Base-by-base conservation (phyloP, 1,139 yeast genomes). In the Nakaseomyces bracarensis region DNA sequence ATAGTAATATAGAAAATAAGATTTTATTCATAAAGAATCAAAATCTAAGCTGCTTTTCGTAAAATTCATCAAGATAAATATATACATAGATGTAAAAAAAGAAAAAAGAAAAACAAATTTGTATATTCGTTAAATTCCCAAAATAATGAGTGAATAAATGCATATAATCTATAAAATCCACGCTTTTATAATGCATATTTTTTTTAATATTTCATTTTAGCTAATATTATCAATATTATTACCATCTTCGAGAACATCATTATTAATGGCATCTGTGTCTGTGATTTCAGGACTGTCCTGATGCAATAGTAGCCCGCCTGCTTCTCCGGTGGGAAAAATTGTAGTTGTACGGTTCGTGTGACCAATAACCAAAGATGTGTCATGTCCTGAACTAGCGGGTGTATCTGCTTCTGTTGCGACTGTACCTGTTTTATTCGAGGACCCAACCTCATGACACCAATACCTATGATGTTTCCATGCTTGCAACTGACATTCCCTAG, bases 391-490 rank as follows among this genome's bases (percentile, higher is more conserved):
- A 7, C 26, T 15, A 6, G 26, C 36, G 21, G 36, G 42, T 2
- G 48, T 43, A 36, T 37, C 45, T 11, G 47, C 23, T 13, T 43
- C 43, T 15, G 46, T 41, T 4, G 38, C 38, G 8, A 39, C 29
- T 7, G 39, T 29, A 6, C 44, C 40, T 3, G 45, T 15, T 33
- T 35, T 35, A 25, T 39, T 20, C 11, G 25, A 25, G 9, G 52
- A 46, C 4, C 50, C 47, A 9, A 53, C 60, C 46, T 58, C 63
- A 36, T 57, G 60, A 62, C 98, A 91, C 98, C 98, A 91, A 60
- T 86, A 85, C 49, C 94, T 75, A 65, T 91, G 98, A 58, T 82
- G 83, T 18, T 75, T 75, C 98, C 98, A 91, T 1, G 96, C 94
- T 49, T 74, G 74, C 60, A 86, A 73, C 64, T 91, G 98, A 61